These are phyloP conservation scores for Phaeosphaeriaceae sp. DNA, from an alignment of 2,329 filamentous ascomycete genomes.

Conservation along the genomic window DNA sequence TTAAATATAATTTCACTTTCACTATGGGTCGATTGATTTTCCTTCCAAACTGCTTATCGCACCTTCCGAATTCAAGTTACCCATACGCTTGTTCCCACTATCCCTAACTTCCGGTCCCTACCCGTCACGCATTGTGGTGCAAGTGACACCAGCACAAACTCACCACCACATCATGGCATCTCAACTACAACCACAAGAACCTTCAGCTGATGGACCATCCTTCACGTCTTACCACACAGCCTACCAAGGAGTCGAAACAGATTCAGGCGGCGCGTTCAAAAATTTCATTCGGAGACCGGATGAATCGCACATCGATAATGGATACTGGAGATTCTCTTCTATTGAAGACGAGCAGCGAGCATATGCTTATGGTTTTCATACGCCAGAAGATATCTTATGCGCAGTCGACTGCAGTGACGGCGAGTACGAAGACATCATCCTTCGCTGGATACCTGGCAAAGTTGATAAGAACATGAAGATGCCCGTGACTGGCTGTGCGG, in stretches of 20 bases:
- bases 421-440: slow-evolving; percentile 12
- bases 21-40: too few relatives aligned
- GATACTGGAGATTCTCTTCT: slow-evolving; percentile 24
- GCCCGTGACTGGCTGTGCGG: slow-evolving; percentile 11
- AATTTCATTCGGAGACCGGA: slow-evolving; percentile 10
- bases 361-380: slow-evolving; percentile 10
- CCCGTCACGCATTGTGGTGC: background rate
- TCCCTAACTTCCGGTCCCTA: background rate
- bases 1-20: too few relatives aligned
- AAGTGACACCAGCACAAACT: background rate
- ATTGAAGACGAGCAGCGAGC: slow-evolving; percentile 22
- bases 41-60: too few relatives aligned
- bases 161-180: background rate
- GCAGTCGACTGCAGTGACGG: slow-evolving; percentile 15
- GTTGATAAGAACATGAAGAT: slow-evolving; percentile 5
- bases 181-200: background rate
- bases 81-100: too few relatives aligned
- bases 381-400: slow-evolving; percentile 22
- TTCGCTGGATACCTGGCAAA: slow-evolving; percentile 24
- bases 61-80: too few relatives aligned
- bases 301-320: slow-evolving; percentile 5
- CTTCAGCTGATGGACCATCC: background rate
- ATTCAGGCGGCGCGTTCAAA: slow-evolving; percentile 13
- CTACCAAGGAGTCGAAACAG: slow-evolving; percentile 12
- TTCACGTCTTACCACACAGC: background rate